A percentile compares a stretch with the other conserved stretches of the same genome.
These are phyloP conservation scores for Mycena kentingensis DNA, from an alignment of 768 basidiomycete species.

Conservation along the genomic window DNA sequence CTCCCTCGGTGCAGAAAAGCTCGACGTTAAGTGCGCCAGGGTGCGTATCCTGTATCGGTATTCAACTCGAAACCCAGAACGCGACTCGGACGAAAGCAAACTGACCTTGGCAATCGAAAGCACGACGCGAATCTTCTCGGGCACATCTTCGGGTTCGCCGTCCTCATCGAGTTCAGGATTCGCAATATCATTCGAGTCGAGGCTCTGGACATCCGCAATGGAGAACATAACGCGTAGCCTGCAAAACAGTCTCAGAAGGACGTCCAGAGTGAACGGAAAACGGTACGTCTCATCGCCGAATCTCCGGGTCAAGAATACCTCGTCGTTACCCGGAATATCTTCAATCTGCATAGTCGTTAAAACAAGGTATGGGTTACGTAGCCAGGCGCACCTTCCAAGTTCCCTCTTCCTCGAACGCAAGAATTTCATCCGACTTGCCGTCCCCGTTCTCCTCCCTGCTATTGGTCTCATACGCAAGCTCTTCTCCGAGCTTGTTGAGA, in stretches of 20 bases:
- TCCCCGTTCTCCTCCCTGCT: slow-evolving; percentile 48
- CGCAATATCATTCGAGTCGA: slow-evolving; percentile 39
- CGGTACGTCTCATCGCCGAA: slow-evolving; percentile 90
- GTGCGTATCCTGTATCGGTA: slow-evolving; percentile 41
- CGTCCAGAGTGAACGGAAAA: not conserved
- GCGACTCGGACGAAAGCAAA: not conserved
- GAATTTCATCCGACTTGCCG: slow-evolving; percentile 71
- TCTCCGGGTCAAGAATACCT: slow-evolving; percentile 74
- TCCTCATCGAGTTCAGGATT: slow-evolving; percentile 33
- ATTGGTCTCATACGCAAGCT: slow-evolving; percentile 76
- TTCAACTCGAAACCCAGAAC: not conserved
- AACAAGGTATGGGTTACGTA: not conserved
- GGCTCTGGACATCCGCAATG: slow-evolving; percentile 77
- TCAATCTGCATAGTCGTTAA: slow-evolving; percentile 52
- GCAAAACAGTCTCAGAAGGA: slow-evolving; percentile 1
- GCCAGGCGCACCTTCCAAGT: slow-evolving; percentile 74
- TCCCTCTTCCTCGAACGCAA: slow-evolving; percentile 67
- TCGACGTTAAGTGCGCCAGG: slow-evolving; percentile 78
- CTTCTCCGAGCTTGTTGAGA: slow-evolving; percentile 71
- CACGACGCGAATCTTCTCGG: slow-evolving; percentile 76
- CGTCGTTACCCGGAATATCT: slow-evolving; percentile 74
- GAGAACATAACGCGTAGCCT: slow-evolving; percentile 93
- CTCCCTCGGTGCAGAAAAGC: slow-evolving; percentile 74
- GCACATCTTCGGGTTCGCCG: slow-evolving; percentile 39
- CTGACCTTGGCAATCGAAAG: slow-evolving; percentile 83